Evolutionary conservation across 805 yeast species (phyloP).

Genomic region (Zygosaccharomyces siamensis): DNA sequence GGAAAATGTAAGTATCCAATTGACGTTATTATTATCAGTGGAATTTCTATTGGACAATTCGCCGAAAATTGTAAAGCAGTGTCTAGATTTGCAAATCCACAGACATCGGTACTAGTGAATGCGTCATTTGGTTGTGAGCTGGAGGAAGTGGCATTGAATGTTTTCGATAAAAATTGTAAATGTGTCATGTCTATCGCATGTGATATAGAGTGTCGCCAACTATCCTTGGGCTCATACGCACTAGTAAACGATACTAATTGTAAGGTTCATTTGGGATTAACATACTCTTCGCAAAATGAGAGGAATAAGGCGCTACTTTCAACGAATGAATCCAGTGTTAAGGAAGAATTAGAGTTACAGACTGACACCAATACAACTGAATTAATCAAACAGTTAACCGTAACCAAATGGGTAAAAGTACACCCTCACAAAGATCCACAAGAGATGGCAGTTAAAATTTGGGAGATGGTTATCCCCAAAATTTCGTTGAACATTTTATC

Average conservation of each 20-base stretch:
- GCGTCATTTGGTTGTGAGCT: conserved; percentile 33
- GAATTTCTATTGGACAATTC: conserved; percentile 27
- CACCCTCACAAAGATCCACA: conserved; percentile 9
- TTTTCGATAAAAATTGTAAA: conserved; percentile 17
- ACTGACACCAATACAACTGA: conserved; percentile 8
- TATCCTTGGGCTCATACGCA: conserved; percentile 32
- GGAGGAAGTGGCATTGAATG: conserved; percentile 21
- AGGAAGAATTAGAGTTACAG: conserved; percentile 6
- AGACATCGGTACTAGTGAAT: conserved; percentile 26
- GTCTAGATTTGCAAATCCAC: conserved; percentile 15
- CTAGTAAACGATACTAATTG: conserved; percentile 27
- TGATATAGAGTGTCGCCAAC: conserved; percentile 31
- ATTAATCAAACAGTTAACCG: conserved; percentile 13
- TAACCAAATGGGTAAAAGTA: conserved; percentile 24
- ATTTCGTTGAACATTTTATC: conserved; percentile 32
- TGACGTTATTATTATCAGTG: conserved; percentile 27
- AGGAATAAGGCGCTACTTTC: conserved; percentile 3
- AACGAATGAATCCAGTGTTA: conserved; percentile 10
- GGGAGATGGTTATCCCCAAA: conserved; percentile 31
- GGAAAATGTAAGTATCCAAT: conserved; percentile 19
- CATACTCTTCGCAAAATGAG: conserved; percentile 18
- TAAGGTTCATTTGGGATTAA: conserved; percentile 25
- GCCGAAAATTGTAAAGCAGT: conserved; percentile 19
- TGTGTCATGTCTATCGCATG: conserved; percentile 27
- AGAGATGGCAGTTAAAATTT: conserved; percentile 27